Conservation (phyloP, 2,329 filamentous ascomycete genomes). For the Aureobasidium sp. region DNA sequence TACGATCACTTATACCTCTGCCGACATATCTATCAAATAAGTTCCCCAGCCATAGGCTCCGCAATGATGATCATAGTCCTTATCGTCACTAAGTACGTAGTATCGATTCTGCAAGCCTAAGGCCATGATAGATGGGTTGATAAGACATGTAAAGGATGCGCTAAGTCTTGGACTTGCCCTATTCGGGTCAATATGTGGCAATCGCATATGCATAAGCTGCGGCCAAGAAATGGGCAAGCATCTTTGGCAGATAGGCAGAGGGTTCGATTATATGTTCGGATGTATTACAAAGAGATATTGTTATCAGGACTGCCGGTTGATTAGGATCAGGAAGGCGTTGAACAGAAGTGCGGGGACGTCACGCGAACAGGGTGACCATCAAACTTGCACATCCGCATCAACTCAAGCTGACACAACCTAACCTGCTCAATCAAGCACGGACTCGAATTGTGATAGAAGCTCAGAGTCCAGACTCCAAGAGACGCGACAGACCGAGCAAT, state of each 20-base stretch:
- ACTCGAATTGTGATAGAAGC: too few relatives aligned
- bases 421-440: too few relatives aligned
- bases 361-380: not conserved
- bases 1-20: not conserved
- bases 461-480: too few relatives aligned
- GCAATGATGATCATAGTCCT: not conserved
- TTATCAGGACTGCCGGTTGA: not conserved
- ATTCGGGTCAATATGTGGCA: not conserved
- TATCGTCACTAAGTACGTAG: not conserved
- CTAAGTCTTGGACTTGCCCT: not conserved
- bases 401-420: too few relatives aligned
- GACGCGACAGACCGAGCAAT: too few relatives aligned
- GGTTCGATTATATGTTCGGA: not conserved
- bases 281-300: not conserved
- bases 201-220: slow-evolving; percentile 6
- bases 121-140: not conserved
- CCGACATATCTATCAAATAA: not conserved
- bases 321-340: not conserved
- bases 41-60: not conserved
- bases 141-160: slow-evolving; percentile 9
- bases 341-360: not conserved
- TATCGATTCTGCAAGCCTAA: not conserved
- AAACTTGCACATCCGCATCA: not conserved
- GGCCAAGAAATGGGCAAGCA: slow-evolving; percentile 6
- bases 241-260: not conserved